Evolutionary conservation across 2,329 filamentous ascomycete species (phyloP).

Genomic region (Apiospora arundinis): DNA sequence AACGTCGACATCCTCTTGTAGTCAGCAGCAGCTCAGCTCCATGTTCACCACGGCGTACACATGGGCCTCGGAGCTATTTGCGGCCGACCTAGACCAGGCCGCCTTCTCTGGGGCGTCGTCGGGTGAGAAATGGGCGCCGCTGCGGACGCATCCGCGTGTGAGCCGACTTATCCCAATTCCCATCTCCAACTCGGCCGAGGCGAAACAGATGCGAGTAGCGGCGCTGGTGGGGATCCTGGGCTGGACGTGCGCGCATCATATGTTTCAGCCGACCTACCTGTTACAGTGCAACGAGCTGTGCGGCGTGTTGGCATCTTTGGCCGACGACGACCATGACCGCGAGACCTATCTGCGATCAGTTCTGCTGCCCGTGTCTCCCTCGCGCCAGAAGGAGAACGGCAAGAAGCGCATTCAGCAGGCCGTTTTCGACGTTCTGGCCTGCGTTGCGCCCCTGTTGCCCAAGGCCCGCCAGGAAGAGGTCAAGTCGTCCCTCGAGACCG

Average conservation of each 20-base stretch:
- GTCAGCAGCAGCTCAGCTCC: constrained; percentile 21
- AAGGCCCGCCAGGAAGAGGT: not conserved
- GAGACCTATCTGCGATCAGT: constrained; percentile 14
- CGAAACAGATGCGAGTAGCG: constrained; percentile 43
- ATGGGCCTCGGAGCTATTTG: constrained; percentile 20
- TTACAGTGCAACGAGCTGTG: constrained; percentile 8
- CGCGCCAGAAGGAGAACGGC: constrained; percentile 13
- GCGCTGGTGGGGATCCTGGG: constrained; percentile 38
- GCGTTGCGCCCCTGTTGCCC: not conserved
- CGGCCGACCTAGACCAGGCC: constrained; percentile 19
- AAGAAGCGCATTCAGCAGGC: constrained; percentile 14
- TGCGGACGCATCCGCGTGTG: constrained; percentile 23
- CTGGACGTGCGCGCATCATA: constrained; percentile 35
- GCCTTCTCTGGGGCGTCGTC: constrained; percentile 10
- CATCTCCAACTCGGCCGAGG: constrained; percentile 37
- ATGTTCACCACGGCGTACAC: constrained; percentile 23
- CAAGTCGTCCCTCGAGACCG: not conserved
- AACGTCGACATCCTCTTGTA: not conserved
- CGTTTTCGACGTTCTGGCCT: not conserved
- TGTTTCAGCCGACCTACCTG: constrained; percentile 44
- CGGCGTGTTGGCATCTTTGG: constrained; percentile 5
- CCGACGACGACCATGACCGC: constrained; percentile 15
- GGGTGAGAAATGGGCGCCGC: constrained; percentile 19
- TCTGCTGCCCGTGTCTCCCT: constrained; percentile 2
- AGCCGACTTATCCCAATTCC: constrained; percentile 36